Base-by-base conservation (phyloP, 257 asterid species). In the Nemophila menziesii region DNA sequence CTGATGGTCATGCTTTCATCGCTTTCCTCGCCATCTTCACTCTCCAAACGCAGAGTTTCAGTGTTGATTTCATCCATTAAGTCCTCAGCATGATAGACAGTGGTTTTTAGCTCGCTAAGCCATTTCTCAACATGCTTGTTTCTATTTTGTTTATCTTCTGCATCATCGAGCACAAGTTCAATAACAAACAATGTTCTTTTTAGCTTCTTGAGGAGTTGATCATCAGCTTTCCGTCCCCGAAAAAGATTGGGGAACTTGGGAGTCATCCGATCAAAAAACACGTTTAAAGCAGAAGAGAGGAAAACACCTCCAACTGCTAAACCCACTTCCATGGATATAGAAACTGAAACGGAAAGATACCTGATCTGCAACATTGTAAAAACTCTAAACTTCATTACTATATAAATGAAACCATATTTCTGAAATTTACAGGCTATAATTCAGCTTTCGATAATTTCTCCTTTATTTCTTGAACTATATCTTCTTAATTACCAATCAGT, bases 151-250 rank as follows among this genome's bases (percentile, higher is more conserved):
- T 54, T 55, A 16, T 45, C 26, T 27, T 62, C 55, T 16, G 63
- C 63, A 44, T 56, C 64, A 40, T 16, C 26, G 33, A 63, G 56
- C 56, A 63, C 69, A 12, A 9, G 13, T 0, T 20, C 15, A 18
- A 63, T 6, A 2, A 33, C 42, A 27, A 3, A 14, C 41, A 64
- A 34, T 16, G 15, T 43, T 6, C 20, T 15, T 12, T 1, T 15
- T 22, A 56, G 22, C 14, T 54, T 43, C 33, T 43, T 33, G 17
- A 64, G 7, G 1, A 46, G 16, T 0, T 1, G 2, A 42, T 16
- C 45, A 18, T 39, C 20, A 1, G 18, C 3, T 23, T 4, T 46
- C 6, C 4, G 2, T 18, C 21, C 20, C 14, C 0, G 11, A 0
- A 56, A 56, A 33, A 56, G 23, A 0, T 56, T 47, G 1, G 39